Base-by-base conservation (phyloP, 176 grass and related monocot genomes). In the Oryza australiensis region DNA sequence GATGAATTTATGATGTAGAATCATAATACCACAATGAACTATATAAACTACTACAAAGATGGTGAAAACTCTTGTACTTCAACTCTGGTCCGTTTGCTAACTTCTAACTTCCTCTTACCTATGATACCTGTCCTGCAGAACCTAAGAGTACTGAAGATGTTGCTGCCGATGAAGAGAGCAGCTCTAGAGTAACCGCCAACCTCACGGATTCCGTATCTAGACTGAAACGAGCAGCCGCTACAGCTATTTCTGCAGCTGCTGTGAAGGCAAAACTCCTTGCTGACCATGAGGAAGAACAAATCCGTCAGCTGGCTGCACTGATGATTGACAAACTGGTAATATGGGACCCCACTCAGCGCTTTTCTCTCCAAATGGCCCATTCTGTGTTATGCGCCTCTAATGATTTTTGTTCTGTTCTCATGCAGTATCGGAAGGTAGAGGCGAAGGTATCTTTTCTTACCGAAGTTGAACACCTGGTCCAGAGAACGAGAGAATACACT, bases 231-330 rank as follows among this genome's bases (percentile, higher is more conserved):
- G 93, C 96, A 74, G 96, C 91, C 41, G 73, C 83, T 23, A 99
- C 93, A 83, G 89, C 93, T 55, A 62, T 99, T 83, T 93, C 96
- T 67, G 92, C 96, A 35, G 93, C 91, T 87, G 82, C 91, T 37
- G 96, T 93, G 41, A 99, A 99, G 84, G 85, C 96, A 73, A 94
- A 93, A 80, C 87, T 91, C 73, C 93, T 99, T 8, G 93, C 93
- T 32, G 87, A 92, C 78, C 87, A 94, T 79, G 96, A 99, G 72
- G 96, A 99, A 87, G 86, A 85, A 77, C 88, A 99, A 60, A 88
- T 99, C 79, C 68, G 59, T 82, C 86, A 87, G 77, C 77, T 94
- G n/a, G 83, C 92, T 55, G 90, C 91, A 23, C 83, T 92, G 51
- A 86, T 95, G 83, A 91, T 95, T 57, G 93, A 99, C 42, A 99